Base-by-base conservation (phyloP, 306 rosid genomes). In the Trifolium fragiferum region DNA sequence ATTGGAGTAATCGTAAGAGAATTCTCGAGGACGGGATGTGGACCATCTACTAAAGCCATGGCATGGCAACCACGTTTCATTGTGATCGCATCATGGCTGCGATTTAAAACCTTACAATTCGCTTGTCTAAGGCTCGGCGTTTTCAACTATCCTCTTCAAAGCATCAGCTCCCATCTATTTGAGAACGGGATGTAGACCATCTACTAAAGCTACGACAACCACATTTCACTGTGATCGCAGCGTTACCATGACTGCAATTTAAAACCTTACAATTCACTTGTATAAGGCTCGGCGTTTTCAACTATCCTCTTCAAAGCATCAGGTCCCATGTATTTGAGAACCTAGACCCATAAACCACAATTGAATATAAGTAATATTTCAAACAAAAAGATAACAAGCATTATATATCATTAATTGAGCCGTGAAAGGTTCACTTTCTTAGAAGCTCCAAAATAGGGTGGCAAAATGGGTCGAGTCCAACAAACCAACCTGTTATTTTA, bases 261-360 rank as follows among this genome's bases (percentile, higher is more conserved):
- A 19, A 53, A 53, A 53, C 14, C 59, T 18, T 53, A 16, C 18
- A 71, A 13, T 20, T 55, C 21, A 38, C 19, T 4, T 44, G 71
- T 46, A 54, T 75, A 81, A 30, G 85, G 84, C 80, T 85, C 82
- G 67, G 88, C 86, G 54, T 85, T 82, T 63, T 78, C 88, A 61
- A 85, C 59, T 62, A 78, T n/a, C 37, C 54, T 82, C 86, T 72
- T 85, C 82, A 85, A 76, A 19, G 82, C 84, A 78, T 20, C 86
- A 63, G 82, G 80, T 82, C 88, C 88, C 82, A 75, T 12, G 80
- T 21, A 62, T 76, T n/a, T 61, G 72, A 85, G 85, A 72, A 85
- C 88, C 88, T 85, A 32, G 6, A 51, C 21, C 35, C 74, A 75
- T 35, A 13, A 70, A 40, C 66, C 83, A 84, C 62, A 72, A 61